phyloP scores from a whole-genome alignment of 139 green algal genomes.

The Chlamydomonas sp. region DNA sequence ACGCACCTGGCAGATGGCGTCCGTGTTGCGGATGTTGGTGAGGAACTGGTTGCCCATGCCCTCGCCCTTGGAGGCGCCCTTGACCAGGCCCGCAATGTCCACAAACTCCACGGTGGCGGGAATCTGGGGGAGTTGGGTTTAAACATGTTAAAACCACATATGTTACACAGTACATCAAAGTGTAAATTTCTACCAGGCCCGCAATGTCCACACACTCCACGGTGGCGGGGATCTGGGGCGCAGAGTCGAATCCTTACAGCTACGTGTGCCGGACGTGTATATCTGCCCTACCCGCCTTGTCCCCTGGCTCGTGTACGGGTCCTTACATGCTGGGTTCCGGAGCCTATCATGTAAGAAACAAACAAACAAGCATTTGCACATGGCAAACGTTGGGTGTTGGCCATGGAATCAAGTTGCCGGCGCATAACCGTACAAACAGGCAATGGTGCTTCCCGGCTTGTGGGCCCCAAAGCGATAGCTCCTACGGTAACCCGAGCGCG shows the following conservation, averaged over 20 bases:
- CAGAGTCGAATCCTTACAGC: neutral
- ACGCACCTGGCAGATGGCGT: slow-evolving; percentile 90
- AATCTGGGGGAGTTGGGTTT: slow-evolving; percentile 53
- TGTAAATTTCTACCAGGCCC: slow-evolving; percentile 79
- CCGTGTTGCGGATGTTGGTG: slow-evolving; percentile 95
- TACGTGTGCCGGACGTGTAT: neutral
- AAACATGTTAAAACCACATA: neutral
- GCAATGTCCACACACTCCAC: slow-evolving; percentile 99
- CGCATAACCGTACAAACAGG: too few relatives aligned
- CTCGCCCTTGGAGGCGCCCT: slow-evolving; percentile 89
- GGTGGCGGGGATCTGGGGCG: slow-evolving; percentile 78
- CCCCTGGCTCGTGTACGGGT: too few relatives aligned
- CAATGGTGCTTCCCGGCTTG: too few relatives aligned
- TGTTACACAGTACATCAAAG: too few relatives aligned
- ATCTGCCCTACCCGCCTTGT: neutral
- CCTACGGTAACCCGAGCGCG: too few relatives aligned
- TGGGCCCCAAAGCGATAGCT: too few relatives aligned
- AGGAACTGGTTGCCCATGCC: slow-evolving; percentile 99
- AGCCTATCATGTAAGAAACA: too few relatives aligned
- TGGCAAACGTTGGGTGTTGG: too few relatives aligned
- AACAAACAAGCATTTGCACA: too few relatives aligned
- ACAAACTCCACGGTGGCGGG: slow-evolving; percentile 97
- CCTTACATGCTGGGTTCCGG: too few relatives aligned
- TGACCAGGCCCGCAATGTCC: slow-evolving; percentile 97
- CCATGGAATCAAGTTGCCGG: too few relatives aligned